phyloP scores from a whole-genome alignment of 2,329 filamentous ascomycete genomes.

The Pseudonectria foliicola region DNA sequence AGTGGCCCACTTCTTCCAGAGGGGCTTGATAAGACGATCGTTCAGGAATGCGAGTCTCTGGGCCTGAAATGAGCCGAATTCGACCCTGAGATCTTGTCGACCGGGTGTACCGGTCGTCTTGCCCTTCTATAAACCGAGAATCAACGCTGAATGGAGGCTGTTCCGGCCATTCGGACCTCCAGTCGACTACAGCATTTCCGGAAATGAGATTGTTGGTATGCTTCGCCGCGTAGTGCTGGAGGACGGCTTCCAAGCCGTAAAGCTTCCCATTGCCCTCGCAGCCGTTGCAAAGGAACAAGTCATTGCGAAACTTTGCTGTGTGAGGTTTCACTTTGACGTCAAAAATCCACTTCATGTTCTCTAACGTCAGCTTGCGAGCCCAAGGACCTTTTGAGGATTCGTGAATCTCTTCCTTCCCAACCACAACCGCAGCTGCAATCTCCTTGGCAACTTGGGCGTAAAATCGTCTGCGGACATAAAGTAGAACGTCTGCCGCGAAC shows the following conservation, averaged over 20 bases:
- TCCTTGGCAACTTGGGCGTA: constrained; percentile 53
- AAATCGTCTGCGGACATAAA: constrained; percentile 61
- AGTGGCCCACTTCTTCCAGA: constrained; percentile 4
- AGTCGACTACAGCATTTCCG: constrained; percentile 67
- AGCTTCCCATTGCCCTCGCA: constrained; percentile 59
- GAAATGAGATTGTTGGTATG: constrained; percentile 64
- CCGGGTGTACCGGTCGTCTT: too few relatives aligned
- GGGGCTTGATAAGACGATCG: constrained; percentile 2
- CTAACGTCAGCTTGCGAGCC: constrained; percentile 60
- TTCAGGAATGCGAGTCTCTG: too few relatives aligned
- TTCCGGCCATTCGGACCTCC: constrained; percentile 76
- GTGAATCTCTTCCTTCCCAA: constrained; percentile 35
- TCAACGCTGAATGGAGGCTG: constrained; percentile 64
- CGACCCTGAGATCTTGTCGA: too few relatives aligned
- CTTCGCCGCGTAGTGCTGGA: constrained; percentile 79
- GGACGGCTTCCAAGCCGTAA: constrained; percentile 70
- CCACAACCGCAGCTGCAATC: constrained; percentile 37
- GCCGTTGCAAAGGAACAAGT: constrained; percentile 68
- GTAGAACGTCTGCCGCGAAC: constrained; percentile 66
- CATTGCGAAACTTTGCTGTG: constrained; percentile 59
- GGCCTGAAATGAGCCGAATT: too few relatives aligned
- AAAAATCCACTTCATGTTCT: constrained; percentile 84
- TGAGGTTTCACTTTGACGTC: constrained; percentile 67
- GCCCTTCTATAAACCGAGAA: constrained; percentile 35
- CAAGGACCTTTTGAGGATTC: constrained; percentile 48